Evolutionary conservation across 1,284 basidiomycete species (phyloP), one percentile per base, ranked within the genome.

Genomic region (Gomphus bonarii): DNA sequence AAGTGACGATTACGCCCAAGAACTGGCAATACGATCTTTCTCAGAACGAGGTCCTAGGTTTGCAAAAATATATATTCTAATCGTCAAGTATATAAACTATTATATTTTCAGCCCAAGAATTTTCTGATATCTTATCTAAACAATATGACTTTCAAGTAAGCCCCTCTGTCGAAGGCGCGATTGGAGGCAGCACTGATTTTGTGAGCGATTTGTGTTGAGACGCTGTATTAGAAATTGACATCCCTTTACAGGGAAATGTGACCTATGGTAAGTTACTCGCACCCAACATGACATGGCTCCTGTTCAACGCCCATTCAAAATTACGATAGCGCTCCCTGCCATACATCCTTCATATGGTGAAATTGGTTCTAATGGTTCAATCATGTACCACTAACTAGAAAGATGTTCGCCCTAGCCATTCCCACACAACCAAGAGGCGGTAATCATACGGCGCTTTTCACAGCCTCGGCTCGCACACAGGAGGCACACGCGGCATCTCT

Each of bases 131-230:
- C 18, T 69, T 79, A 10, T 65, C 72, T 3, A 76, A 75, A 53
- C 75, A 75, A 57, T 84, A 82, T 60, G 80, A 80, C 0, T 66
- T 69, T 55, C 40, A 64, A 3, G 75, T 81, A 30, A 76, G 78
- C 55, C 75, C 47, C 11, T 74, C 74, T 9, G 50, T 56, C 25
- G 62, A 64, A 54, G 66, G 63, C 16, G 67, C 71, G 2, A 65
- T 66, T 33, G 73, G 76, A 43, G 85, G 82, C 9, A 87, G 84
- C 3, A 87, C 86, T 1, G 85, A 88, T 65, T 88, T 88, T 62
- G 84, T 84, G 61, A 73, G 81, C 66, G 12, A n/a, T 8, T 22
- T n/a, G 2, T 31, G 22, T 16, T 40, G 46, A 54, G 55, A 25
- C 43, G 35, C 44, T n/a, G 58, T 30, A 20, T 20, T 11, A 31